Conservation (phyloP, 1,139 yeast genomes). For the Pichiaceae sp. region DNA sequence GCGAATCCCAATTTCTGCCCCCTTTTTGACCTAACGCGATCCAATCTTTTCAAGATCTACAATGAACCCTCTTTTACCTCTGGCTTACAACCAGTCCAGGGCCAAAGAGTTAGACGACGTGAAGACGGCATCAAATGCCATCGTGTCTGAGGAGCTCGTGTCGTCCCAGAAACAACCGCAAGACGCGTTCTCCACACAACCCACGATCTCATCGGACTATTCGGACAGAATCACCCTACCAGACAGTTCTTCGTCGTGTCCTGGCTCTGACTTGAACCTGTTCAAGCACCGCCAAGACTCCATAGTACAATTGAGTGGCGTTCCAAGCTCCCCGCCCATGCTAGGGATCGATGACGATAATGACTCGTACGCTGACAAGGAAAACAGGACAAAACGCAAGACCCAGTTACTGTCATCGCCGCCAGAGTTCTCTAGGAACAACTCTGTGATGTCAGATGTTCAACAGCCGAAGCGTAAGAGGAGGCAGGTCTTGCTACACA, state of each 20-base stretch:
- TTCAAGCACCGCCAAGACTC: neutral
- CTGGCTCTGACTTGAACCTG: neutral
- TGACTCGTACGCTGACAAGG: neutral
- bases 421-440: conserved; percentile 7
- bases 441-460: neutral
- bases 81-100: conserved; percentile 20
- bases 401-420: conserved; percentile 8
- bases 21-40: no score
- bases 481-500: neutral
- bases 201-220: neutral
- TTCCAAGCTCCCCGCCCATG: conserved; percentile 11
- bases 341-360: conserved; percentile 3
- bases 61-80: conserved; percentile 18
- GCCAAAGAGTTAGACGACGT: conserved; percentile 5
- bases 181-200: neutral
- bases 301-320: neutral
- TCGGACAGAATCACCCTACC: conserved; percentile 1
- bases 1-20: no score
- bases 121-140: neutral
- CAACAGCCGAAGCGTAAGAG: neutral
- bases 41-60: neutral
- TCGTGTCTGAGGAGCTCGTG: neutral
- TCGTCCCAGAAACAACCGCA: neutral
- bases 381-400: neutral
- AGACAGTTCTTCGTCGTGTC: conserved; percentile 1